These are phyloP conservation scores for Candida boidinii DNA, from an alignment of 805 yeast genomes.

Conservation along the genomic window DNA sequence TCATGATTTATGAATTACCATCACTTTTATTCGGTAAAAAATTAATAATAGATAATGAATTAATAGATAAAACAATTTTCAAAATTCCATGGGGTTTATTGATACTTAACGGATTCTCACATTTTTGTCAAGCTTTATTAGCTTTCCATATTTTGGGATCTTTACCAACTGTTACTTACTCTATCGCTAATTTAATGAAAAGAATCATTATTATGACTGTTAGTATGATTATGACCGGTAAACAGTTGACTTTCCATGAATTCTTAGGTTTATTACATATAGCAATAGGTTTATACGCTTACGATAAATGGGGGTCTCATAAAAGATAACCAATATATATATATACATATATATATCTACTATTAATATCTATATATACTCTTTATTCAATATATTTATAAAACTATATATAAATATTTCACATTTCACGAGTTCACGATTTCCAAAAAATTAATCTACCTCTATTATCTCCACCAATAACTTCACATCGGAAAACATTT, in stretches of 20 bases:
- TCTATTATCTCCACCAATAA: constrained; percentile 44
- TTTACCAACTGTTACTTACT: constrained; percentile 77
- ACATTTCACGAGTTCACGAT: constrained; percentile 6
- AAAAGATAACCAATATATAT: constrained; percentile 8
- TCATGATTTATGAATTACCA: constrained; percentile 53
- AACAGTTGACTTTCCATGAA: constrained; percentile 37
- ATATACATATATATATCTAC: constrained; percentile 4
- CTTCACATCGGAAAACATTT: constrained; percentile 22
- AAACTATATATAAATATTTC: neutral
- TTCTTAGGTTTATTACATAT: constrained; percentile 41
- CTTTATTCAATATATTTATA: neutral
- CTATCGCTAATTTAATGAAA: constrained; percentile 82
- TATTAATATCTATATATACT: neutral
- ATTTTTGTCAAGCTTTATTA: constrained; percentile 70
- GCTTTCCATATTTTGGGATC: constrained; percentile 77
- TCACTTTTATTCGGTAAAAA: constrained; percentile 13
- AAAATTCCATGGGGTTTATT: constrained; percentile 38
- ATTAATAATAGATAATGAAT: neutral
- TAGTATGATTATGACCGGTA: constrained; percentile 60
- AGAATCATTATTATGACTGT: constrained; percentile 77
- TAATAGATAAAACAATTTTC: neutral
- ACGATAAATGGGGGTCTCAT: constrained; percentile 47
- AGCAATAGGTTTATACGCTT: constrained; percentile 48
- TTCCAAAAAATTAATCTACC: constrained; percentile 47
- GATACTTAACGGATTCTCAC: constrained; percentile 62